phyloP scores from a whole-genome alignment of 331 rosid species.

The Cucumis variabilis region DNA sequence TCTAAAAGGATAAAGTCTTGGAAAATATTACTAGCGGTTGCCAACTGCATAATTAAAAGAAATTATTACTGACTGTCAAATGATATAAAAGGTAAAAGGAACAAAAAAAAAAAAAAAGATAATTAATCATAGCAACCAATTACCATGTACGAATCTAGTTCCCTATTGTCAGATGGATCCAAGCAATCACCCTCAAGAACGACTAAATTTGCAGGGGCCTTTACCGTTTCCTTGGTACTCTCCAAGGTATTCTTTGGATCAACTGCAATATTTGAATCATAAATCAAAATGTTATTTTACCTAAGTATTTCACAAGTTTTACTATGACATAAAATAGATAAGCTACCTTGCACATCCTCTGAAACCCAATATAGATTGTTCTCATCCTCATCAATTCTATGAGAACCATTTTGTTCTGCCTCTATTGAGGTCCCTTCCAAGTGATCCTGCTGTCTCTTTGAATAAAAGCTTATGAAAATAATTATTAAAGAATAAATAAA shows the following conservation, averaged over 20 bases:
- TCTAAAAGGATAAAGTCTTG: slow-evolving; percentile 87
- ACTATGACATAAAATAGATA: not conserved
- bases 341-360: slow-evolving; percentile 82
- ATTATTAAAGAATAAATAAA: too few relatives aligned
- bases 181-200: slow-evolving; percentile 98
- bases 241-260: slow-evolving; percentile 78
- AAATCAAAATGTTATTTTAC: slow-evolving; percentile 32
- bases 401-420: slow-evolving; percentile 56
- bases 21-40: slow-evolving; percentile 67
- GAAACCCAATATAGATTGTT: slow-evolving; percentile 77
- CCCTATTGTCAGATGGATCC: slow-evolving; percentile 81
- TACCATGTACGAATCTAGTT: slow-evolving; percentile 91
- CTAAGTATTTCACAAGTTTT: slow-evolving; percentile 19
- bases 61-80: not conserved
- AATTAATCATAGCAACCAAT: slow-evolving; percentile 43
- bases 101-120: not conserved
- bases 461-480: not conserved
- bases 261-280: slow-evolving; percentile 40
- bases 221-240: slow-evolving; percentile 55
- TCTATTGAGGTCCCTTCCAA: slow-evolving; percentile 59
- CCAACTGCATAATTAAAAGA: slow-evolving; percentile 64
- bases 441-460: slow-evolving; percentile 73
- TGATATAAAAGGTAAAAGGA: not conserved
- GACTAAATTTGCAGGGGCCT: slow-evolving; percentile 91
- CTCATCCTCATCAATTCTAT: slow-evolving; percentile 58